Conservation (phyloP, 306 rosid genomes). For the Nissolia schottii region DNA sequence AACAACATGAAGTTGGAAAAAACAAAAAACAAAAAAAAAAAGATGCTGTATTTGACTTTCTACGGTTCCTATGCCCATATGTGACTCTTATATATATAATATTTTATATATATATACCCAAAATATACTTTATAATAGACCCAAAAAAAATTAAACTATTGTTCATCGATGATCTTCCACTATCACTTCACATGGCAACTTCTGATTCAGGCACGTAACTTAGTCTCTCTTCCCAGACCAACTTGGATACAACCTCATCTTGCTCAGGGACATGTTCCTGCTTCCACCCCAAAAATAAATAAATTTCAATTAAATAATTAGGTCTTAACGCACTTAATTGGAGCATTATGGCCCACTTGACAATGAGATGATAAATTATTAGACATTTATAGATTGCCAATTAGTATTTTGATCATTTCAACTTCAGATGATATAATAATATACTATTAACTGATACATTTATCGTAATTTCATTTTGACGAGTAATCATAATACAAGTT, state of each 20-base stretch:
- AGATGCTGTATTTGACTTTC: conserved; percentile 25
- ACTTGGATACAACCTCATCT: conserved; percentile 82
- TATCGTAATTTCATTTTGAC: no score
- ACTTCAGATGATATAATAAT: no score
- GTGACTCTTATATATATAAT: conserved; percentile 41
- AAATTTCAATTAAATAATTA: background rate
- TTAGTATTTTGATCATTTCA: no score
- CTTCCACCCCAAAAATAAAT: conserved; percentile 17
- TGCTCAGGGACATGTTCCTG: conserved; percentile 89
- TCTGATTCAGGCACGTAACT: conserved; percentile 66
- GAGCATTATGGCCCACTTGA: conserved; percentile 25
- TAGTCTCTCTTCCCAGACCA: conserved; percentile 92
- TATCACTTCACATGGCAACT: conserved; percentile 71
- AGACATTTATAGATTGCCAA: no score
- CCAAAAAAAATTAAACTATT: conserved; percentile 27
- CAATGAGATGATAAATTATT: no score
- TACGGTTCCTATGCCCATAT: conserved; percentile 44
- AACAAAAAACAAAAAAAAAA: conserved; percentile 13
- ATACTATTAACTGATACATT: no score
- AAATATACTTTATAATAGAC: conserved; percentile 17
- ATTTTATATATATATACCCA: conserved; percentile 58
- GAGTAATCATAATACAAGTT: no score
- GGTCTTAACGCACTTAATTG: background rate
- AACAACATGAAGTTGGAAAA: conserved; percentile 18
- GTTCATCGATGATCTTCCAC: conserved; percentile 11